Evolutionary conservation across 2,329 filamentous ascomycete species (phyloP), one percentile per base, ranked within the genome.

Genomic region (Trichoderma semiorbis): DNA sequence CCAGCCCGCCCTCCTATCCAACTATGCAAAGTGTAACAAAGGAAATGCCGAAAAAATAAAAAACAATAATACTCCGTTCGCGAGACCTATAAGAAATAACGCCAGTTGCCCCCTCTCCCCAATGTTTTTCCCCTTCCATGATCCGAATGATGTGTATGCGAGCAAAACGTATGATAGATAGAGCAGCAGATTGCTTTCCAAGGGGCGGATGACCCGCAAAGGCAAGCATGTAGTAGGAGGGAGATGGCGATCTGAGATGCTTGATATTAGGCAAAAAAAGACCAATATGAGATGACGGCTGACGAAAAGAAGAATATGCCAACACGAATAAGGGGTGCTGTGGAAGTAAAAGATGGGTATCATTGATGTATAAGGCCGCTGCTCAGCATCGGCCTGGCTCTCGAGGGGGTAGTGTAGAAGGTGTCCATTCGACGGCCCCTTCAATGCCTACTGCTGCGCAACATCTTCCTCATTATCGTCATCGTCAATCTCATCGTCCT

Each of bases 401-500:
- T 53, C 10, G 7, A 32, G 28, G 58, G 11, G 26, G 12, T 12
- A 8, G 10, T 10, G 28, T 30, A 2, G 4, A 21, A 36, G 11
- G 7, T 34, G 16, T 14, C 14, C 50, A 16, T 62, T 53, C 21
- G 10, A 24, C 24, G 7, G 28, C 8, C 12, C 28, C 50, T 53
- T 55, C 16, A 7, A 24, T 26, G 39, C 34, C 30, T 63, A 66
- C 57, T 62, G 57, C 34, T 18, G 43, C 11, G 16, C 68, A 47
- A 5, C 47, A 62, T 71, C 75, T 36, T 78, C 76, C 3, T 76
- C 74, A 60, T 72, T 73, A 26, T 72, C 72, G 10, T 78, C 68
- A 18, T 74, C 77, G 21, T 57, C 50, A 21, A 78, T 79, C 18
- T 78, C 80, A 8, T 81, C 80, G 39, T 81, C 80, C 32, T 81